These are phyloP conservation scores for Aquilaria sinensis DNA, from an alignment of 345 rosid species.

Conservation along the genomic window DNA sequence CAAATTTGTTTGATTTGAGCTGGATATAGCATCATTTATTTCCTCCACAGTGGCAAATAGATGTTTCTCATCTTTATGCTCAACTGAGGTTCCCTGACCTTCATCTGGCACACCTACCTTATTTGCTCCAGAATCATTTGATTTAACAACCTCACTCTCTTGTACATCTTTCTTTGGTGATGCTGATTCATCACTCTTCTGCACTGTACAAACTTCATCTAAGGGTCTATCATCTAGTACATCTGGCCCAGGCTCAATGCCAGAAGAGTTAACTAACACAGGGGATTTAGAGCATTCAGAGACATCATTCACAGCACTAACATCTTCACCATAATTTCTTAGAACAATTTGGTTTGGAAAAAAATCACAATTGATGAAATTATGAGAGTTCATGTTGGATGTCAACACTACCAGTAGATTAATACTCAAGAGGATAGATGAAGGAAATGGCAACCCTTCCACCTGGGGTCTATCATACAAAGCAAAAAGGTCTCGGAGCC, in stretches of 20 bases:
- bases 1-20: constrained; percentile 7
- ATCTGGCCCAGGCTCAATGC: constrained; percentile 19
- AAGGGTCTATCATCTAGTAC: constrained; percentile 27
- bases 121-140: constrained; percentile 12
- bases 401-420: constrained; percentile 61
- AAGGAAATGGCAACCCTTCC: constrained; percentile 75
- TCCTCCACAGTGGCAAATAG: constrained; percentile 19
- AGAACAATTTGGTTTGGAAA: constrained; percentile 24
- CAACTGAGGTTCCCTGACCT: constrained; percentile 16
- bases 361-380: constrained; percentile 43
- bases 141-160: constrained; percentile 16
- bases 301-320: constrained; percentile 23
- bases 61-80: constrained; percentile 31
- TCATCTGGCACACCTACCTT: constrained; percentile 17
- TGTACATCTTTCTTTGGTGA: constrained; percentile 20
- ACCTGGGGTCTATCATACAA: constrained; percentile 81
- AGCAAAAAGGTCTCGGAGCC: constrained; percentile 65
- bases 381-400: constrained; percentile 27
- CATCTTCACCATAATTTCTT: constrained; percentile 22
- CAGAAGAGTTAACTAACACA: constrained; percentile 22
- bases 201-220: constrained; percentile 21
- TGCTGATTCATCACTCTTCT: constrained; percentile 17
- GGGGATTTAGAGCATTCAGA: constrained; percentile 9
- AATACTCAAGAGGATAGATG: constrained; percentile 59
- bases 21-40: constrained; percentile 15